phyloP scores from a whole-genome alignment of 495 filamentous ascomycete species.

The Penicillium argentinense region DNA sequence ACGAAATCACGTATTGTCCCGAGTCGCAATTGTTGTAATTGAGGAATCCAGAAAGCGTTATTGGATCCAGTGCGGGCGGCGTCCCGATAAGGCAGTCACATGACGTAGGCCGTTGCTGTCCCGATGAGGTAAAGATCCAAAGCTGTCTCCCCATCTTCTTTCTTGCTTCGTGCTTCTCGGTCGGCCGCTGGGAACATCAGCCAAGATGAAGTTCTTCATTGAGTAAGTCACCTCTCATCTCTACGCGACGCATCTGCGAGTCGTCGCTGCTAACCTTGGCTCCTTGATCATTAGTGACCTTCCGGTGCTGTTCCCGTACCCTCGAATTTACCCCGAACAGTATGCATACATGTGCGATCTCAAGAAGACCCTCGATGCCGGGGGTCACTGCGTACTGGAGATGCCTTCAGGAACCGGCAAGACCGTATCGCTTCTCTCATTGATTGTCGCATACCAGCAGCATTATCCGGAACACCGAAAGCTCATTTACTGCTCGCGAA shows the following conservation, averaged over 20 bases:
- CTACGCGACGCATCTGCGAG: background rate
- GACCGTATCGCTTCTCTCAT: constrained; percentile 89
- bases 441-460: constrained; percentile 96
- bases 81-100: constrained; percentile 41
- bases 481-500: constrained; percentile 97
- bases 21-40: constrained; percentile 11
- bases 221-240: constrained; percentile 51
- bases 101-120: constrained; percentile 42
- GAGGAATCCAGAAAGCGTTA: constrained; percentile 8
- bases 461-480: constrained; percentile 88
- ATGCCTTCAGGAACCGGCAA: constrained; percentile 99
- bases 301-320: constrained; percentile 94
- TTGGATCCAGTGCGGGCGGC: constrained; percentile 25
- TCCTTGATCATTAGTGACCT: constrained; percentile 65
- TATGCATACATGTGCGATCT: constrained; percentile 99
- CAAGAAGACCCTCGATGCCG: constrained; percentile 91
- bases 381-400: constrained; percentile 96
- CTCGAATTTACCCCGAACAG: constrained; percentile 96
- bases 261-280: constrained; percentile 6
- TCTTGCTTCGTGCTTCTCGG: constrained; percentile 13
- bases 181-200: constrained; percentile 25
- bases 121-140: constrained; percentile 35
- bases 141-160: constrained; percentile 6
- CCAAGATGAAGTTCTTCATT: constrained; percentile 94
- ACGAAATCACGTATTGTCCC: background rate